Base-by-base conservation (phyloP, 306 rosid genomes). In the Quercus agrifolia region DNA sequence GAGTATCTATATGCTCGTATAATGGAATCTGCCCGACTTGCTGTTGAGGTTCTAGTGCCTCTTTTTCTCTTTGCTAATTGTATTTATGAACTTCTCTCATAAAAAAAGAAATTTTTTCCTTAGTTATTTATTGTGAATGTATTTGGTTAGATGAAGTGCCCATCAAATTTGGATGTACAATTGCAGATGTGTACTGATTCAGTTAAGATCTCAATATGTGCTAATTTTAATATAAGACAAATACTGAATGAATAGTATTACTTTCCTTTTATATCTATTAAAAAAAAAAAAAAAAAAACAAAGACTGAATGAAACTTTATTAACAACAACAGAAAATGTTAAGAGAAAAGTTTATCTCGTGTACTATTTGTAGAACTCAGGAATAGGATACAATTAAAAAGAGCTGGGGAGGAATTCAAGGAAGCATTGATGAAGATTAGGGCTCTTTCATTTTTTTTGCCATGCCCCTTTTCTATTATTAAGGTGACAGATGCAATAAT, bases 1-100 rank as follows among this genome's bases (percentile, higher is more conserved):
- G 97, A 94, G 82, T 92, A 94, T 88, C 80, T 94, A 62, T 94
- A 92, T 85, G 97, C 91, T 80, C 81, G 74, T 28, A 82, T 92
- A 78, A 84, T 56, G 84, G 97, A 92, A 85, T 80, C 97, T 56
- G 85, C 97, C 62, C 90, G 97, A 79, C 85, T 82, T 80, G 84
- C 97, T 73, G 75, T 91, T 76, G 95, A 94, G 99, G 97, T 94
- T 79, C 62, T 71, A 30, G 38, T 68, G 70, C 59, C 71, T 55
- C 35, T 73, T 20, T 56, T 69, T 63, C 74, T 68, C 55, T 15
- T 76, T 13, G 3, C 63, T 56, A 49, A 41, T 38, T 35, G 58
- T 20, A 10, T 64, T 63, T 27, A 54, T 15, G 56, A 38, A 55
- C 35, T 73, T 54, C 49, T 83, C 64, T 18, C 44, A 67, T 67